Percentiles rank a stretch among this genome's conserved stretches.
Evolutionary conservation across 2,329 filamentous ascomycete genomes (phyloP).

Genomic region (Trichoderma pleuroti): DNA sequence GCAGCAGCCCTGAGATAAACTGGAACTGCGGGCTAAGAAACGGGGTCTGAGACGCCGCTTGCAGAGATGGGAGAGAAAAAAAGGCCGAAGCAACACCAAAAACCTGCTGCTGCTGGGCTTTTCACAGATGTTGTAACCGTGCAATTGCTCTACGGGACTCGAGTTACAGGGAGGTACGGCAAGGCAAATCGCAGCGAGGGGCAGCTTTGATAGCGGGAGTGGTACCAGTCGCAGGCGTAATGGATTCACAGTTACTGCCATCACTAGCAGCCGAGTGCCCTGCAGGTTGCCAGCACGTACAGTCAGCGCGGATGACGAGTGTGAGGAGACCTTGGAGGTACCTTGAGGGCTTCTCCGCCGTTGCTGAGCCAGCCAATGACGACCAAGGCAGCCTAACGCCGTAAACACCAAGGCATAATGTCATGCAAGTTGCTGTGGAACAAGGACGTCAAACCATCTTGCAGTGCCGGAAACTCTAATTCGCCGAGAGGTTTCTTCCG

Average conservation of each 20-base stretch:
- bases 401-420: neutral
- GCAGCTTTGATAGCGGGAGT: neutral
- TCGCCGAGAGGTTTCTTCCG: neutral
- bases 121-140: neutral
- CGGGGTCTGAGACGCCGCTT: neutral
- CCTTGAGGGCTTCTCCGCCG: neutral
- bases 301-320: neutral
- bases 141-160: neutral
- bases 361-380: slow-evolving; percentile 9
- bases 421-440: neutral
- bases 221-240: neutral
- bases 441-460: neutral
- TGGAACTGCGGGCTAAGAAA: neutral
- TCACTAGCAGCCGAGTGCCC: neutral
- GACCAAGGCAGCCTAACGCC: neutral
- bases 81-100: neutral
- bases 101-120: neutral
- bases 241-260: neutral
- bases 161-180: no score
- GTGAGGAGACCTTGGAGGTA: neutral
- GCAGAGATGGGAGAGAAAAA: neutral
- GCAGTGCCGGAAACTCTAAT: neutral
- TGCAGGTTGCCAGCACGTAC: neutral
- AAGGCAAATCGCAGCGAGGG: slow-evolving; percentile 1
- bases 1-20: neutral